Base-by-base conservation (phyloP, 306 rosid species). In the Psophocarpus tetragonolobus region DNA sequence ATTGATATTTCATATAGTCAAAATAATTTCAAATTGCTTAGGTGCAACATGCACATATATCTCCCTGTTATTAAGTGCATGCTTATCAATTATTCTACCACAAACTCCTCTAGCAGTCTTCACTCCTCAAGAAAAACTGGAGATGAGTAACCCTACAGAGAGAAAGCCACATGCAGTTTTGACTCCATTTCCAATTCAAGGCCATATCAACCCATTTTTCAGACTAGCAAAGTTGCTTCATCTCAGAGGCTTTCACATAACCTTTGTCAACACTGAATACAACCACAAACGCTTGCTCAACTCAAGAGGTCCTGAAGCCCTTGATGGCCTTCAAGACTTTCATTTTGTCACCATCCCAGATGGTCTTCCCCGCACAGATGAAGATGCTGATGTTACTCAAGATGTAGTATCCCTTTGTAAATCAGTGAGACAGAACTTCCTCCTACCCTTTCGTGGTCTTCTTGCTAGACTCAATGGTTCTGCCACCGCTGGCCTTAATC, bases 121-220 rank as follows among this genome's bases (percentile, higher is more conserved):
- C 44, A 39, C 50, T 1, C 45, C 45, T 9, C 14, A 44, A 42
- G 50, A 13, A 44, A 13, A 42, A 42, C 3, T 42, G 48, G n/a
- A 42, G 48, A 42, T 42, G 17, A 42, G 17, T 42, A 8, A 12
- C 17, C 80, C 79, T 69, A 36, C 82, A 17, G 87, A 83, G 64
- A 91, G 78, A 73, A 88, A 89, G 39, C 83, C 71, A 50, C 79
- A 44, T 36, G 73, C 44, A 17, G 81, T 82, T 14, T 18, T 70
- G 39, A 70, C 44, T 5, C 81, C 82, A 60, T 69, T 15, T 65
- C 85, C 82, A 44, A 1, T 63, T 17, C 85, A 82, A 69, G 81
- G 81, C 38, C 80, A 80, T 47, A 63, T 81, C 4, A 81, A 41
- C 67, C 62, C 80, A 6, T 3, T 74, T 45, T 18, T 74, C 4